Conservation (phyloP, 2,329 filamentous ascomycete genomes). For the Microsporum ferrugineum region DNA sequence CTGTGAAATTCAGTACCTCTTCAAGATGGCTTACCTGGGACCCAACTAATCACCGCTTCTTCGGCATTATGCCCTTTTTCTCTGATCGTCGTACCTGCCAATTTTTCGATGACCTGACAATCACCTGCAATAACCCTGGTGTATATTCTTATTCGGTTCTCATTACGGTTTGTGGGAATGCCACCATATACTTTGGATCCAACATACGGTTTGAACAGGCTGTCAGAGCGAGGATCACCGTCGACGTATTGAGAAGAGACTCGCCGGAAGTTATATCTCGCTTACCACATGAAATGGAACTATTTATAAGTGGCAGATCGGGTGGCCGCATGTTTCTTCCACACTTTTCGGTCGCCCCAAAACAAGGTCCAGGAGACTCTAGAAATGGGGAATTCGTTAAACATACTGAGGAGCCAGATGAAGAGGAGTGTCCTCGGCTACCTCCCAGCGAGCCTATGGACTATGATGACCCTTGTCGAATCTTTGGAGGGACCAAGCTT, state of each 20-base stretch:
- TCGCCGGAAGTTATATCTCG: neutral
- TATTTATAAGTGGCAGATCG: too few species aligned
- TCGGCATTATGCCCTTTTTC: conserved; percentile 17
- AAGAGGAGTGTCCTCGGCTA: too few species aligned
- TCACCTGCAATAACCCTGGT: neutral
- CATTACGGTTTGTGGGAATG: conserved; percentile 14
- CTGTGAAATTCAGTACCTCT: conserved; percentile 2
- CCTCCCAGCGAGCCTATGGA: too few species aligned
- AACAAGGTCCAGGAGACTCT: too few species aligned
- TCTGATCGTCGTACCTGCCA: conserved; percentile 9
- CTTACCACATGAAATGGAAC: too few species aligned
- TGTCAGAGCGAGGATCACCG: conserved; percentile 12
- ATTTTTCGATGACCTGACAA: neutral
- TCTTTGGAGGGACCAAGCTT: too few species aligned
- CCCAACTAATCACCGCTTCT: conserved; percentile 10
- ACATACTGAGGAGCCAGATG: too few species aligned
- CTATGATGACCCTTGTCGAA: too few species aligned
- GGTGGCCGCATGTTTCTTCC: too few species aligned
- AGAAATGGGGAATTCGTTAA: too few species aligned
- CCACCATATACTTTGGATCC: conserved; percentile 8
- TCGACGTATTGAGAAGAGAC: conserved; percentile 10
- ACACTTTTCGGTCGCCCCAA: too few species aligned
- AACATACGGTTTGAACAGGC: conserved; percentile 12
- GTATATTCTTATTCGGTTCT: conserved; percentile 7
- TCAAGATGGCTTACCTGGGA: conserved; percentile 19